Conservation (phyloP, 164 flowering plant genomes). For the Cinnamomum chago region DNA sequence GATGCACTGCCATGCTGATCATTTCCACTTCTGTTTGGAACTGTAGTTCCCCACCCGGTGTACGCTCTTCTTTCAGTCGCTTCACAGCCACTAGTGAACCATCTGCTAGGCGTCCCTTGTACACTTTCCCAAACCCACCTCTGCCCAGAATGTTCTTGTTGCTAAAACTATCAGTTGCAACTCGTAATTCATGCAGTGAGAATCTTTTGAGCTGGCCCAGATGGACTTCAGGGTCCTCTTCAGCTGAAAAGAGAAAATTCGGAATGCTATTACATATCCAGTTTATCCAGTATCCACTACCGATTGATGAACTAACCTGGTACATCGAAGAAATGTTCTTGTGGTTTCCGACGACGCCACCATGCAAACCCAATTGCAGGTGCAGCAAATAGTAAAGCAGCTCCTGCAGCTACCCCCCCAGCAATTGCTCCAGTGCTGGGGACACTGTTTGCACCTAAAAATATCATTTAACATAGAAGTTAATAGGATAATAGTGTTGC, state of each 20-base stretch:
- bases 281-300: not conserved
- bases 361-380: constrained; percentile 46
- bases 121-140: constrained; percentile 51
- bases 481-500: constrained; percentile 12
- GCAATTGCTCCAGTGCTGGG: constrained; percentile 44
- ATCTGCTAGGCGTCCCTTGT: constrained; percentile 48
- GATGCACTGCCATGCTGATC: constrained; percentile 47
- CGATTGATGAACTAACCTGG: constrained; percentile 25
- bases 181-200: constrained; percentile 40
- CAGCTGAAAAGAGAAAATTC: constrained; percentile 28
- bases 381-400: constrained; percentile 45
- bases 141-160: constrained; percentile 39
- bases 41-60: constrained; percentile 42
- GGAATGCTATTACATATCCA: not conserved
- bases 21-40: constrained; percentile 46
- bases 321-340: constrained; percentile 45
- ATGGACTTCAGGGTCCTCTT: constrained; percentile 52
- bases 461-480: no score
- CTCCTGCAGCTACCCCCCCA: constrained; percentile 52
- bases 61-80: constrained; percentile 41
- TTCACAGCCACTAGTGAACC: constrained; percentile 47
- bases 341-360: constrained; percentile 44
- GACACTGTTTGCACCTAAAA: constrained; percentile 23
- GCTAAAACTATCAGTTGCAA: constrained; percentile 46
- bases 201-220: constrained; percentile 48